Evolutionary conservation across 2,329 filamentous ascomycete species (phyloP).

Genomic region (Cladophialophora bantiana): DNA sequence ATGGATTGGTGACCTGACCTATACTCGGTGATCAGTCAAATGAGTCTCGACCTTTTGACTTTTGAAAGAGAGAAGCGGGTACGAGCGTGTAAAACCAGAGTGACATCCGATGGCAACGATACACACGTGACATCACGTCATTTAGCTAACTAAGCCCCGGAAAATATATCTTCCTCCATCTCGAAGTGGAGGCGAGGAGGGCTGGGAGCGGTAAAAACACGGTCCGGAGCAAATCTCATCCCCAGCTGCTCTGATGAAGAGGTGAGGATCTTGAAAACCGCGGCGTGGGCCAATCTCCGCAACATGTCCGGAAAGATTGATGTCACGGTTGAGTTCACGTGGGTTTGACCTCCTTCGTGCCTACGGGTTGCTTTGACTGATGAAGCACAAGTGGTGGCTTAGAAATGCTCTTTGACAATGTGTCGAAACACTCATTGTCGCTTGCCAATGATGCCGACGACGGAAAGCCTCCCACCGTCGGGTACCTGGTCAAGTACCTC

Average conservation of each 20-base stretch:
- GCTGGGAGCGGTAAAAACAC: background rate
- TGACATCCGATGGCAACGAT: background rate
- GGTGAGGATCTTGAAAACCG: background rate
- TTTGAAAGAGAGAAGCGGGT: constrained; percentile 1
- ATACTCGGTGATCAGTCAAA: background rate
- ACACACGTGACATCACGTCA: background rate
- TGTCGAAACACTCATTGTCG: constrained; percentile 73
- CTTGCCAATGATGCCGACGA: constrained; percentile 64
- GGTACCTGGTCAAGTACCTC: constrained; percentile 78
- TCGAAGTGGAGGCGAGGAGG: background rate
- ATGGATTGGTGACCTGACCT: background rate
- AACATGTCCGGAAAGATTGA: constrained; percentile 48
- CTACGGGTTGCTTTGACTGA: constrained; percentile 1
- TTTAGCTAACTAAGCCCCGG: background rate
- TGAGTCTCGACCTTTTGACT: background rate
- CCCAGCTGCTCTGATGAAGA: background rate
- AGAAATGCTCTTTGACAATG: constrained; percentile 89
- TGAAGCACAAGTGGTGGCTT: constrained; percentile 74
- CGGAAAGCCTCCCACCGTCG: constrained; percentile 71
- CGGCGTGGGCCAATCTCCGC: background rate
- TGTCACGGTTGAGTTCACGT: constrained; percentile 79
- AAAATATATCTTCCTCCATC: background rate
- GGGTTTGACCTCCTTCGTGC: constrained; percentile 41
- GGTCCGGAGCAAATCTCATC: background rate
- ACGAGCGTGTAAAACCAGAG: background rate